Percentiles rank a stretch among this genome's conserved stretches.
Evolutionary conservation across 177 flowering plant species (phyloP).

Genomic region (Tripterygium wilfordii): DNA sequence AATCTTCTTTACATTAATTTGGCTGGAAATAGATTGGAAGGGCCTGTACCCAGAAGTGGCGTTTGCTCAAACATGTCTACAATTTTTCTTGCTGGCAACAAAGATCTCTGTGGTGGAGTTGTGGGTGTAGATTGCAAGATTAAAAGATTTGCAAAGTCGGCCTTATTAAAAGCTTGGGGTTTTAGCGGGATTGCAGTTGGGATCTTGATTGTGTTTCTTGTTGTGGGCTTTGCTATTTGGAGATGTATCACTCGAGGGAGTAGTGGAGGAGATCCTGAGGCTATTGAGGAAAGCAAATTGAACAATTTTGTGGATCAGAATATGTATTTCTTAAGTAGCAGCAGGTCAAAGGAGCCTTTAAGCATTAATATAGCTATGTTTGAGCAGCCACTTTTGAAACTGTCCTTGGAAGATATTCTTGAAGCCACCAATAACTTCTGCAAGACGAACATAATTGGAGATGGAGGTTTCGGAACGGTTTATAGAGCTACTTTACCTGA

Average conservation of each 20-base stretch:
- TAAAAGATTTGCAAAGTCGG: slow-evolving; percentile 16
- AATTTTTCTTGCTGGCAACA: slow-evolving; percentile 41
- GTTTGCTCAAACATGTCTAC: slow-evolving; percentile 43
- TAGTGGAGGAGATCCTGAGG: slow-evolving; percentile 22
- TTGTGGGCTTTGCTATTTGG: slow-evolving; percentile 21
- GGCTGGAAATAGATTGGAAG: slow-evolving; percentile 44
- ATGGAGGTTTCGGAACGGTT: slow-evolving; percentile 85
- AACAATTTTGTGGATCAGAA: slow-evolving; percentile 37
- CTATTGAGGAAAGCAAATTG: slow-evolving; percentile 36
- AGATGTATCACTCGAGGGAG: slow-evolving; percentile 26
- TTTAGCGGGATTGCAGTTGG: slow-evolving; percentile 35
- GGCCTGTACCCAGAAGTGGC: slow-evolving; percentile 54
- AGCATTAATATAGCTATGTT: slow-evolving; percentile 82
- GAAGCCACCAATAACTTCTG: slow-evolving; percentile 74
- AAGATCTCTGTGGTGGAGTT: slow-evolving; percentile 50
- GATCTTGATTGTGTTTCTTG: slow-evolving; percentile 19
- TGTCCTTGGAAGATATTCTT: slow-evolving; percentile 58
- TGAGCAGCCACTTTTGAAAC: slow-evolving; percentile 64
- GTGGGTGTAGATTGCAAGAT: slow-evolving; percentile 35
- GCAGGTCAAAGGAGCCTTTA: slow-evolving; percentile 65
- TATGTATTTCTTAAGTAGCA: slow-evolving; percentile 51
- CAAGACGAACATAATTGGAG: slow-evolving; percentile 75
- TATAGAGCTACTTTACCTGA: slow-evolving; percentile 59
- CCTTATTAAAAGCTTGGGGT: slow-evolving; percentile 33
- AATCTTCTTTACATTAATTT: slow-evolving; percentile 37